Evolutionary conservation across 2,329 filamentous ascomycete species (phyloP), one percentile per base, ranked within the genome.

Genomic region (Cytospora schulzeri): DNA sequence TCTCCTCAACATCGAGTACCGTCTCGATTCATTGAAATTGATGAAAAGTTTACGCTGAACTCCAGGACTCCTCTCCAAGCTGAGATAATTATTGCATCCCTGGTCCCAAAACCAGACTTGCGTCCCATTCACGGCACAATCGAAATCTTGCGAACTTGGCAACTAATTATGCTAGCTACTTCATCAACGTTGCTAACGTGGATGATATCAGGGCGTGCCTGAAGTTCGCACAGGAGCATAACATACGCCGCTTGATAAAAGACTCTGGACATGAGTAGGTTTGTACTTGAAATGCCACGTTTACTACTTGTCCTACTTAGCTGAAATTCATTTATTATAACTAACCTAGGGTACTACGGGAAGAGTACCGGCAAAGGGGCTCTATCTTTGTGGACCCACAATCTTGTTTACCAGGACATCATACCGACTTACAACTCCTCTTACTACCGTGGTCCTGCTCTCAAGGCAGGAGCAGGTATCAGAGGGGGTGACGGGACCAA

Each of bases 381-480:
- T 12, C 72, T 87, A 0, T 84, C 80, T 0, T 79, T 87, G 38
- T 88, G 85, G 85, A 80, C 78, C 4, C 69, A 68, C 57, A 59
- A 69, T 53, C 63, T 70, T 61, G 79, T 79, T n/a, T 73, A 69
- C 0, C 59, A 70, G 26, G 29, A 69, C 0, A n/a, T 62, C n/a
- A n/a, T n/a, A n/a, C 28, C n/a, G 11, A 55, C 19, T 29, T 62
- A 53, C 45, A 54, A 12, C 31, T 14, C 9, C 15, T 45, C 50
- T 15, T 68, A 71, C 45, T 78, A 82, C 71, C 68, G 68, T 3
- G 83, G 83, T 0, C 75, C 79, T 2, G 84, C 83, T 0, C 77
- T 86, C 68, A 86, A 83, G 70, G 74, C 84, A 19, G 83, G 82
- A 0, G 80, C 83, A 15, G 84, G 84, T 62, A 79, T 86, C 4